Conservation (phyloP, 495 filamentous ascomycete species). For the Xylaria flabelliformis region DNA sequence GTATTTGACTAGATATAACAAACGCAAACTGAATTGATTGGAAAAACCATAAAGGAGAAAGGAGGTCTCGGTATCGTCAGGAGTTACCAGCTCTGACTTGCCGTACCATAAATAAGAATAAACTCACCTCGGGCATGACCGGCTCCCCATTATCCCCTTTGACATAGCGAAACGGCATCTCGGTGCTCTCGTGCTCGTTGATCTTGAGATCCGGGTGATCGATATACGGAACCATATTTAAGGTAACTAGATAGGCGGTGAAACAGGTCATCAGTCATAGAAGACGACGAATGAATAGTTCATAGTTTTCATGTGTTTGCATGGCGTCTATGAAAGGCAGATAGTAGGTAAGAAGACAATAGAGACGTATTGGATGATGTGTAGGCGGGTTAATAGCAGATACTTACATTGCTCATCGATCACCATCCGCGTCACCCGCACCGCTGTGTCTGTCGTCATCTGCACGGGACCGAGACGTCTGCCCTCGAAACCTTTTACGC, state of each 20-base stretch:
- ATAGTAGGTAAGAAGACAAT: neutral
- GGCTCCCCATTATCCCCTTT: conserved; percentile 73
- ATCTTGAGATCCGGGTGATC: conserved; percentile 89
- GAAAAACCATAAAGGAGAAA: neutral
- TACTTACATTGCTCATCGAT: conserved; percentile 77
- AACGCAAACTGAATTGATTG: neutral
- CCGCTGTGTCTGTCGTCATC: conserved; percentile 98
- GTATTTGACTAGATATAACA: neutral
- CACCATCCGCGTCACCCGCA: conserved; percentile 88
- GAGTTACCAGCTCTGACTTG: neutral
- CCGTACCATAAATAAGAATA: neutral
- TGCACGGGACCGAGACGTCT: conserved; percentile 89
- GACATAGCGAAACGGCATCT: conserved; percentile 98
- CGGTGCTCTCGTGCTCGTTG: conserved; percentile 87
- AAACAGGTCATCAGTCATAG: neutral
- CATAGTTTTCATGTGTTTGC: neutral
- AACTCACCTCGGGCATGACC: conserved; percentile 85
- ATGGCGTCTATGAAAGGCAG: neutral
- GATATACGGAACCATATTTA: conserved; percentile 78
- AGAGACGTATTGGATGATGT: neutral
- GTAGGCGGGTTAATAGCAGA: neutral
- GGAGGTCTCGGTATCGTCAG: neutral
- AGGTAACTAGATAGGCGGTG: conserved; percentile 60
- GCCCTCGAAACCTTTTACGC: conserved; percentile 89
- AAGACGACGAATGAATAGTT: neutral